Conservation (phyloP, 768 basidiomycete species). For the Thelephora aurantiotincta region DNA sequence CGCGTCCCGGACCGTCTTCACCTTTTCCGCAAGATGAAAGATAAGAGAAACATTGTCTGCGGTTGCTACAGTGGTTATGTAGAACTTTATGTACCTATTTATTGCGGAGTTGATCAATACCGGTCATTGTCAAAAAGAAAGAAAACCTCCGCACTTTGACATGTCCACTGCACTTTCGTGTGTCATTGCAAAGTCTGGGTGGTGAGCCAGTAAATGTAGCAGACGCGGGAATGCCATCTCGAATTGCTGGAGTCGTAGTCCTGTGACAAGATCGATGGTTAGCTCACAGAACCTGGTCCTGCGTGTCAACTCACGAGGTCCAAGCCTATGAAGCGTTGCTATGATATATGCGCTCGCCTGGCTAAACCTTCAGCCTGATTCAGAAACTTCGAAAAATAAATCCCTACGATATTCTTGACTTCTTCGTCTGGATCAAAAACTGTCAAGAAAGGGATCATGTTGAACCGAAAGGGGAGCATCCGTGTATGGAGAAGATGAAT, state of each 20-base stretch:
- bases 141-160: conserved; percentile 45
- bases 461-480: conserved; percentile 59
- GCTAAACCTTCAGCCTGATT: background rate
- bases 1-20: conserved; percentile 79
- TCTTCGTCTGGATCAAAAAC: conserved; percentile 87
- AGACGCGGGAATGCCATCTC: conserved; percentile 80
- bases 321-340: conserved; percentile 31
- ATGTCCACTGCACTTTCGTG: conserved; percentile 64
- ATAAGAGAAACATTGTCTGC: conserved; percentile 78
- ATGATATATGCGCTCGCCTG: conserved; percentile 45
- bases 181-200: conserved; percentile 73
- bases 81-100: conserved; percentile 80
- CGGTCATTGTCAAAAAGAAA: too few relatives aligned
- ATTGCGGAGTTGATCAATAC: background rate
- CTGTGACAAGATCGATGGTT: conserved; percentile 16
- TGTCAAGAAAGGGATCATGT: conserved; percentile 76
- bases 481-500: conserved; percentile 44
- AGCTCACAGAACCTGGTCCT: background rate
- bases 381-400: conserved; percentile 3
- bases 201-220: conserved; percentile 81
- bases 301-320: conserved; percentile 22
- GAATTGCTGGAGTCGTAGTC: conserved; percentile 45
- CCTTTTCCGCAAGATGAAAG: conserved; percentile 65
- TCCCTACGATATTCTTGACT: conserved; percentile 47
- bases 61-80: conserved; percentile 61